These are phyloP conservation scores for Allantophomopsis cytisporea DNA, from an alignment of 2,329 filamentous ascomycete genomes.

Conservation along the genomic window DNA sequence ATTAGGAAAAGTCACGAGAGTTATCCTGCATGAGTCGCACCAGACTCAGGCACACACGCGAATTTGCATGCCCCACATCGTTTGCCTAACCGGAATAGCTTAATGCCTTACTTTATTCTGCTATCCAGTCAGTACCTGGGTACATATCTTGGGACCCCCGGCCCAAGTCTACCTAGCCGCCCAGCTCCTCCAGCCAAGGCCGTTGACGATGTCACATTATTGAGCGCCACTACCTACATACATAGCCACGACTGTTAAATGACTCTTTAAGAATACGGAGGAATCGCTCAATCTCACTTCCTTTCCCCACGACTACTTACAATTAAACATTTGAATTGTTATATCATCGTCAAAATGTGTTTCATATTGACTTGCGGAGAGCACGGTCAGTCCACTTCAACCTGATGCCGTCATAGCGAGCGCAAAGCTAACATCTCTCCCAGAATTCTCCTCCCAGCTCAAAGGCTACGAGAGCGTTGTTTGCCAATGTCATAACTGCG, in stretches of 20 bases:
- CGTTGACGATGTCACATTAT: not conserved
- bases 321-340: too few relatives aligned
- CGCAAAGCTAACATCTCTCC: slow-evolving; percentile 6
- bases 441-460: slow-evolving; percentile 18
- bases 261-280: too few relatives aligned
- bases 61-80: slow-evolving; percentile 2
- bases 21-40: slow-evolving; percentile 2
- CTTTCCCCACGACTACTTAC: too few relatives aligned
- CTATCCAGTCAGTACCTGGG: too few relatives aligned
- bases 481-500: slow-evolving; percentile 52
- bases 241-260: too few relatives aligned
- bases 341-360: slow-evolving; percentile 9
- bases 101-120: too few relatives aligned
- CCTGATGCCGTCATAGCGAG: not conserved
- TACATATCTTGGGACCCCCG: slow-evolving; percentile 1
- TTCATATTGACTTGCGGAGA: slow-evolving; percentile 20
- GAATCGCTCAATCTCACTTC: too few relatives aligned
- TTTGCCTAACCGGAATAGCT: slow-evolving; percentile 2
- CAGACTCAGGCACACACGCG: too few relatives aligned
- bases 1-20: slow-evolving; percentile 1
- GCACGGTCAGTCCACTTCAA: slow-evolving; percentile 12
- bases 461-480: slow-evolving; percentile 46
- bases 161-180: too few relatives aligned
- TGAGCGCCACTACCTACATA: not conserved
- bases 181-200: too few relatives aligned